Percentiles rank a stretch among this genome's conserved stretches.
These are phyloP conservation scores for Eucalyptus regnans DNA, from an alignment of 345 rosid genomes.

Conservation along the genomic window DNA sequence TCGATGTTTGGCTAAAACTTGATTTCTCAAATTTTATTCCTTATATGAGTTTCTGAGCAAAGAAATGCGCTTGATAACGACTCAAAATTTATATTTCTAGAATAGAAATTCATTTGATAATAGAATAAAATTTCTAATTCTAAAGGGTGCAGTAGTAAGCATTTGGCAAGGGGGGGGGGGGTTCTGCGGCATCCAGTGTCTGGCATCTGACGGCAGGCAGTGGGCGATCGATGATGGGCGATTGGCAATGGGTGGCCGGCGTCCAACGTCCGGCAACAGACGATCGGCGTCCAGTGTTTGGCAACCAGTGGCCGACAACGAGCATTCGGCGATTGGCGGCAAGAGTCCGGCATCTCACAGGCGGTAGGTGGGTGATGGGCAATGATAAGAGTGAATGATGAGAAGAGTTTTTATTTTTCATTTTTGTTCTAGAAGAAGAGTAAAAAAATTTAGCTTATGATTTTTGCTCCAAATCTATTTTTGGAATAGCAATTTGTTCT, in stretches of 20 bases:
- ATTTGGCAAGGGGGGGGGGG: accelerated
- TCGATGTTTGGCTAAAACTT: no score
- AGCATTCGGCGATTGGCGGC: accelerated
- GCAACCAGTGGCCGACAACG: accelerated
- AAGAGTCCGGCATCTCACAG: accelerated
- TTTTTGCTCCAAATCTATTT: no score
- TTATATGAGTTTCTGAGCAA: no score
- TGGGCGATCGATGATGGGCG: no score
- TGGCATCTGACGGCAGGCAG: accelerated
- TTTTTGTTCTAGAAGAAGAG: no score
- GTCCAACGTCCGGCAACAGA: accelerated
- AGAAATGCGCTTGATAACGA: accelerated
- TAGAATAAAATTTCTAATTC: no score
- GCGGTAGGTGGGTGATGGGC: accelerated
- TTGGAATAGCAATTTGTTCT: no score
- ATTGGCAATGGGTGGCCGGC: accelerated
- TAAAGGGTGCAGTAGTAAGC: accelerated
- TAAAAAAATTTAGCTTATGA: accelerated
- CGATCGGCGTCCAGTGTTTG: accelerated
- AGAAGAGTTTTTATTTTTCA: no score
- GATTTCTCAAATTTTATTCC: no score
- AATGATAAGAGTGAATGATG: accelerated
- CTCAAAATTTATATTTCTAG: no score
- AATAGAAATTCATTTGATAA: no score
- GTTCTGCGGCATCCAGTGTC: accelerated